Evolutionary conservation across 495 filamentous ascomycete genomes (phyloP).

Genomic region (Thozetella sp.): DNA sequence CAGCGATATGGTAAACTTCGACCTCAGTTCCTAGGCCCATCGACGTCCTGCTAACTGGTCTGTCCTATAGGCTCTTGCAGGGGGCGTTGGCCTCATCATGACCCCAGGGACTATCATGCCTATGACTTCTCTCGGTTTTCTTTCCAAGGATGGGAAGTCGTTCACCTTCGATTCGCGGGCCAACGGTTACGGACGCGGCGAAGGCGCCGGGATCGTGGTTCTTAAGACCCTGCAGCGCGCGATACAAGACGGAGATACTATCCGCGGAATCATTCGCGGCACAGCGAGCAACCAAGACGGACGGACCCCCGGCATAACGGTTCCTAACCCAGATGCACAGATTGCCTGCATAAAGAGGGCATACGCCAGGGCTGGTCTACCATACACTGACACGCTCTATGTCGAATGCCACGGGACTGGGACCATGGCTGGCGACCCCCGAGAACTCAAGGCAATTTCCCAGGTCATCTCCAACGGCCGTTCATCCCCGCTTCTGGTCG

Average conservation of each 20-base stretch:
- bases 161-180: constrained; percentile 21
- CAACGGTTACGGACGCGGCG: constrained; percentile 55
- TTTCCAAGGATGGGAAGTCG: constrained; percentile 19
- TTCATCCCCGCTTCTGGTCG: constrained; percentile 32
- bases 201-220: constrained; percentile 49
- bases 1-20: constrained; percentile 15
- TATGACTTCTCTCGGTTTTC: constrained; percentile 18
- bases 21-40: neutral
- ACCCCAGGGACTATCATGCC: constrained; percentile 27
- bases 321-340: constrained; percentile 47
- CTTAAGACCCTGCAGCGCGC: constrained; percentile 54
- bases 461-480: constrained; percentile 9
- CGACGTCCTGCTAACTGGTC: neutral
- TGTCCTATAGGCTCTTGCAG: neutral
- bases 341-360: constrained; percentile 37
- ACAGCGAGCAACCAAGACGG: constrained; percentile 50
- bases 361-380: constrained; percentile 39
- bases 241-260: constrained; percentile 37
- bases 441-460: constrained; percentile 15
- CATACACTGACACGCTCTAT: constrained; percentile 38
- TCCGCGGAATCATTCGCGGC: constrained; percentile 54
- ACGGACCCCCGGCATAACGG: constrained; percentile 40
- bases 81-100: constrained; percentile 18
- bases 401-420: constrained; percentile 48
- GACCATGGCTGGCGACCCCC: constrained; percentile 24